Conservation (phyloP, 1,284 basidiomycete species). For the Stereum hirsutum region DNA sequence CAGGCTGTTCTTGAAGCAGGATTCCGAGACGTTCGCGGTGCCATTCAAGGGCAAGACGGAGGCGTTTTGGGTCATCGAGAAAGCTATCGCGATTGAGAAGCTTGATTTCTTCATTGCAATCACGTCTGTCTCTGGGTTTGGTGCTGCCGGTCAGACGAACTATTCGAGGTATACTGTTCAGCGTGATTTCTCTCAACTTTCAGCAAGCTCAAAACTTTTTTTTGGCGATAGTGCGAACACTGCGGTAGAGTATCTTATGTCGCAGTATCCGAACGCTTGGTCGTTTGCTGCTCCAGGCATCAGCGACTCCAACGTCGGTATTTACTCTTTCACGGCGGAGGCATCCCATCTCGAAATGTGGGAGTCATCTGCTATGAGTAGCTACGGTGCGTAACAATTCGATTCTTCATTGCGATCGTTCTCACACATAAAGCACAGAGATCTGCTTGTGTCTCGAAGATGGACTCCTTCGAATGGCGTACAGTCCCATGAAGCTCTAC, state of each 20-base stretch:
- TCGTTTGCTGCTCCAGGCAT: background rate
- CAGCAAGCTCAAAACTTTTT: background rate
- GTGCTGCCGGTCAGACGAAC: background rate
- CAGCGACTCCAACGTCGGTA: background rate
- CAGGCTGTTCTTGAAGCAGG: background rate
- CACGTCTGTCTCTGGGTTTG: background rate
- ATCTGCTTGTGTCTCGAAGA: background rate
- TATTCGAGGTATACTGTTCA: background rate
- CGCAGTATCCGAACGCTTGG: background rate
- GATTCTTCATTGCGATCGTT: too few species aligned
- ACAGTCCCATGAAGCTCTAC: too few species aligned
- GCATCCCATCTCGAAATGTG: background rate
- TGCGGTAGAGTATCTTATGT: background rate
- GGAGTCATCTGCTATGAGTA: background rate
- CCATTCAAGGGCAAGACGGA: background rate
- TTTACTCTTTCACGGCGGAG: background rate
- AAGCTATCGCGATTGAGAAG: background rate
- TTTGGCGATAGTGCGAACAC: background rate
- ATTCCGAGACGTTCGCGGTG: background rate
- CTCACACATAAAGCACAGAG: too few species aligned
- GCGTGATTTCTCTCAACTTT: background rate
- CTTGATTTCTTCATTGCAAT: background rate
- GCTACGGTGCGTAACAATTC: background rate
- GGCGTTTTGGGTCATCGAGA: background rate
- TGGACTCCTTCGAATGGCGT: too few species aligned